Percentiles rank a stretch among this genome's conserved stretches.
Conservation (phyloP, 2,329 filamentous ascomycete species). For the Pseudogymnoascus sp. region DNA sequence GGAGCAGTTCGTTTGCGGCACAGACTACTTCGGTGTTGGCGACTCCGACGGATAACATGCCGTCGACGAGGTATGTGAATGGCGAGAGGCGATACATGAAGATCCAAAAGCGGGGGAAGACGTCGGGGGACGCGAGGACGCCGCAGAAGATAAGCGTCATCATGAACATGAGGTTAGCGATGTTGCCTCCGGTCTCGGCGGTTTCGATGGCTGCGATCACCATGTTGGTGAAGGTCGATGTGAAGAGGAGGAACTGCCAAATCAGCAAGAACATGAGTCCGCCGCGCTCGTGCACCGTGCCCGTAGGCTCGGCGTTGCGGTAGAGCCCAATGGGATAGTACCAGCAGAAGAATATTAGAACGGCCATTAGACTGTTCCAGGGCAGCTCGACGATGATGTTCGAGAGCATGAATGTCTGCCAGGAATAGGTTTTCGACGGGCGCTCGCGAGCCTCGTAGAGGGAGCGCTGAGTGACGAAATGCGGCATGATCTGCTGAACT, state of each 20-base stretch:
- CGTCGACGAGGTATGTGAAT: slow-evolving; percentile 70
- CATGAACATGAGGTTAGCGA: slow-evolving; percentile 66
- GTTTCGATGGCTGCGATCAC: slow-evolving; percentile 69
- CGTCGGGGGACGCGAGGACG: slow-evolving; percentile 50
- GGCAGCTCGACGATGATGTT: slow-evolving; percentile 41
- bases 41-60: slow-evolving; percentile 61
- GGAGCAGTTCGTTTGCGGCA: slow-evolving; percentile 58
- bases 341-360: slow-evolving; percentile 43
- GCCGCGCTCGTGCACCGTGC: slow-evolving; percentile 58
- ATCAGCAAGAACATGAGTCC: slow-evolving; percentile 72
- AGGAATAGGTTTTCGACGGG: slow-evolving; percentile 54
- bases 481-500: slow-evolving; percentile 49
- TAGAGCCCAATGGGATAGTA: slow-evolving; percentile 51
- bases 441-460: slow-evolving; percentile 52
- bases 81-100: slow-evolving; percentile 79
- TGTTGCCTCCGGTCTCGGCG: slow-evolving; percentile 67
- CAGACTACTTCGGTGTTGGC: slow-evolving; percentile 59
- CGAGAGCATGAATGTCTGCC: slow-evolving; percentile 48
- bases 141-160: slow-evolving; percentile 69
- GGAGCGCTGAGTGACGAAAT: slow-evolving; percentile 47
- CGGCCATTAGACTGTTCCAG: slow-evolving; percentile 35
- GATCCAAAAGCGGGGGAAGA: slow-evolving; percentile 67
- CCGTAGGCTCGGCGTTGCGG: slow-evolving; percentile 55
- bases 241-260: slow-evolving; percentile 67
- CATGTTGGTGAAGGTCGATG: slow-evolving; percentile 71